These are phyloP conservation scores for Thraustochytrium striatum DNA, from an alignment of 352 stramenopile genomes.

Conservation along the genomic window DNA sequence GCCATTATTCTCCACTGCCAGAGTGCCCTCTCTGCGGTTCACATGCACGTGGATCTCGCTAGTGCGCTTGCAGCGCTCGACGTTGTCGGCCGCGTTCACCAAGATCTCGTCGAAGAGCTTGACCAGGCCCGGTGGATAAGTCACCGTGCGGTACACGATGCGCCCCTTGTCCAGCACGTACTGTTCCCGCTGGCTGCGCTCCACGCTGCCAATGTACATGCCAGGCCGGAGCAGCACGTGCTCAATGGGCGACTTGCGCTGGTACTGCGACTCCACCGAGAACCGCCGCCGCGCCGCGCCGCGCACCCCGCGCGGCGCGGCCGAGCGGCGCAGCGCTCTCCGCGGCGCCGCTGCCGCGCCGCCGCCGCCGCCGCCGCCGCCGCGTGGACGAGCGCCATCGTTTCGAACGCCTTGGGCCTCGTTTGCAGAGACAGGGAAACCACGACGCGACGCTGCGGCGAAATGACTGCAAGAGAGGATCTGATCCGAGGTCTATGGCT, in stretches of 20 bases:
- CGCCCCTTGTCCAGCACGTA: slow-evolving; percentile 66
- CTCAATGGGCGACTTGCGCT: slow-evolving; percentile 80
- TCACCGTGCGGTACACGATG: slow-evolving; percentile 73
- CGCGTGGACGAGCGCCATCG: background rate
- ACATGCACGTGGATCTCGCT: slow-evolving; percentile 85
- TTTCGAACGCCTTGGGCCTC: too few relatives aligned
- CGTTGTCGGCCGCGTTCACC: slow-evolving; percentile 99
- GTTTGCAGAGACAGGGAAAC: too few relatives aligned
- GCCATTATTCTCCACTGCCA: slow-evolving; percentile 95
- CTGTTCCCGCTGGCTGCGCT: slow-evolving; percentile 59
- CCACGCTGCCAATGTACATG: slow-evolving; percentile 85
- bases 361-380: too few relatives aligned
- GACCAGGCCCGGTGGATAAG: slow-evolving; percentile 82
- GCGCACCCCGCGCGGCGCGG: too few relatives aligned
- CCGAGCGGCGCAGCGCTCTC: too few relatives aligned
- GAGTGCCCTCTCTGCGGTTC: slow-evolving; percentile 79
- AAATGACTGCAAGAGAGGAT: too few relatives aligned
- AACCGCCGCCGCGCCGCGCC: background rate
- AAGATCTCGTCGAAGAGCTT: slow-evolving; percentile 99
- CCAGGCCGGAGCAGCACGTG: slow-evolving; percentile 79
- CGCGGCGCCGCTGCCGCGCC: too few relatives aligned
- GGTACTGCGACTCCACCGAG: slow-evolving; percentile 64
- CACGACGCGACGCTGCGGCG: too few relatives aligned
- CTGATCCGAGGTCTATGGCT: too few relatives aligned
- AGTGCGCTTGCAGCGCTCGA: slow-evolving; percentile 90